Evolutionary conservation across 2,329 filamentous ascomycete genomes (phyloP).

Genomic region (Acrodontium crateriforme): DNA sequence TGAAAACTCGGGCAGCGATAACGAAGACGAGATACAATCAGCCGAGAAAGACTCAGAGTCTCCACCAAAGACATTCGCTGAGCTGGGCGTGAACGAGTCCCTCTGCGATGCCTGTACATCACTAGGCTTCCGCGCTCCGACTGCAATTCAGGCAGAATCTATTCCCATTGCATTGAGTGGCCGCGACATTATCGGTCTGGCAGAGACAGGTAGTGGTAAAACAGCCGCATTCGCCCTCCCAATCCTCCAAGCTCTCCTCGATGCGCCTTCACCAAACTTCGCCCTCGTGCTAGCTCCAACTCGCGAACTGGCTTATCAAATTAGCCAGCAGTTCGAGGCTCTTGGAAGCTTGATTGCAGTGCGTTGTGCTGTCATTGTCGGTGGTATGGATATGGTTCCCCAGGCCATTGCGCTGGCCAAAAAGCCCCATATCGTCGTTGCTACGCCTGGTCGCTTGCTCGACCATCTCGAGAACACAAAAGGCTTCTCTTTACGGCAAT

Average conservation of each 20-base stretch:
- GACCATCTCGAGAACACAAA: conserved; percentile 96
- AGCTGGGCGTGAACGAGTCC: conserved; percentile 67
- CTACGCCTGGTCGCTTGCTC: conserved; percentile 75
- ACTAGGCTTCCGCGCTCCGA: conserved; percentile 73
- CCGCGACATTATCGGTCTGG: conserved; percentile 81
- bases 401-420: conserved; percentile 88
- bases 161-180: conserved; percentile 70
- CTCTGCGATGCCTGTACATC: conserved; percentile 77
- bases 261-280: conserved; percentile 73
- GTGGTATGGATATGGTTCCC: conserved; percentile 89
- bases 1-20: conserved; percentile 23
- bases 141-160: conserved; percentile 73
- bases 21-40: conserved; percentile 4
- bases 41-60: too few species aligned
- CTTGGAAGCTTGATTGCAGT: conserved; percentile 81
- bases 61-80: conserved; percentile 49
- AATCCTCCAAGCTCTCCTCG: conserved; percentile 79
- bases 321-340: conserved; percentile 74
- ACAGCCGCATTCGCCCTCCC: conserved; percentile 90
- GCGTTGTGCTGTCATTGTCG: conserved; percentile 64
- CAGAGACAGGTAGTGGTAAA: conserved; percentile 92
- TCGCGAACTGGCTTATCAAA: conserved; percentile 84
- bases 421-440: conserved; percentile 86
- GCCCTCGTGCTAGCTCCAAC: conserved; percentile 87
- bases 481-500: conserved; percentile 68